Base-by-base conservation (phyloP, 2,329 filamentous ascomycete species). In the Fusarium aywerte region DNA sequence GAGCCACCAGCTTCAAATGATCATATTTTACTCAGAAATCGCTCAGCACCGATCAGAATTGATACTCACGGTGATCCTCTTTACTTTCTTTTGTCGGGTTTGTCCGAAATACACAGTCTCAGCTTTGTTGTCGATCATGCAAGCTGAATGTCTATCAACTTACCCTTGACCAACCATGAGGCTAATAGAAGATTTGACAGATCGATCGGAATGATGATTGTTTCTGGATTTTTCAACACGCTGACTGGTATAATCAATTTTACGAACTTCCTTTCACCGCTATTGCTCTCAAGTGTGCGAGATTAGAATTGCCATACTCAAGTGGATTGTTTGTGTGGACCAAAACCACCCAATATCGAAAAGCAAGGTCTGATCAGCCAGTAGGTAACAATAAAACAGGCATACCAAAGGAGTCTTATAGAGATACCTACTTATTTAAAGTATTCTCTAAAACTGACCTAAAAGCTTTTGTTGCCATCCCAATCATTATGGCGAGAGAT, bases 81-180 rank as follows among this genome's bases (percentile, higher is more conserved):
- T 16, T 31, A 13, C 6, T 39, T 57, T 18, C 11, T 31, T n/a
- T 21, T 8, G 15, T 49, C 50, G 42, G 60, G 18, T 45, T 51
- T 58, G 58, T 32, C 60, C 51, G 51, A 63, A 50, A 25, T 20
- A 45, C 27, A 50, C 20, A 39, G 11, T 38, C 25, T 32, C 36
- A 44, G 32, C 38, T 51, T 25, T 38, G 1, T 27, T 44, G 60
- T 9, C 23, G 51, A 63, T 63, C 58, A 35, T 32, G 13, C 20
- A 45, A 32, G 21, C 15, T 33, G 25, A 32, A 33, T n/a, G 25
- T n/a, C 13, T 21, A 48, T 58, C 38, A 51, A 16, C 21, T 16
- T 58, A 40, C 43, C 36, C 51, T 63, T 36, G 20, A 48, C 59
- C 59, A 63, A 51, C 43, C 51, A 63, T 4, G 3, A 27, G 51